Conservation (phyloP, 2,329 filamentous ascomycete species). For the Teratosphaeria gauchensis region DNA sequence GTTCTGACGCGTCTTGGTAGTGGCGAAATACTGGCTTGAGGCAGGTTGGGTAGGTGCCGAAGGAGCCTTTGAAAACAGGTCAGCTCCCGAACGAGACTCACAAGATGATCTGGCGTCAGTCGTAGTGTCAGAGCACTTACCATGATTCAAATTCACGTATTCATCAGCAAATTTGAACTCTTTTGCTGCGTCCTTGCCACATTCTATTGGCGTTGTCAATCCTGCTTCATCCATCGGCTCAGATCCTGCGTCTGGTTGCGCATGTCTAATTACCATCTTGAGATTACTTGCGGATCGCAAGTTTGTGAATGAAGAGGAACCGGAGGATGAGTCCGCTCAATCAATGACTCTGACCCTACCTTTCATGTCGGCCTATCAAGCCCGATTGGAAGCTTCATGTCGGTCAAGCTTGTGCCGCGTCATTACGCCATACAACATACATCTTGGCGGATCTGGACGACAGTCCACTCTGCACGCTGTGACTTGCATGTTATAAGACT, state of each 20-base stretch:
- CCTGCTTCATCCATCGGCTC: background rate
- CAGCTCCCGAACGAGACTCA: background rate
- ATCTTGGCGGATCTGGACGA: background rate
- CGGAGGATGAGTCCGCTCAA: background rate
- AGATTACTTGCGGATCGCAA: background rate
- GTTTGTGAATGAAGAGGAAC: background rate
- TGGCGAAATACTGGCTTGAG: conserved; percentile 51
- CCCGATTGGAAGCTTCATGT: background rate
- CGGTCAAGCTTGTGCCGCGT: background rate
- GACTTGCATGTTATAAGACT: background rate
- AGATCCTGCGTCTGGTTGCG: background rate
- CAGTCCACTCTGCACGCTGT: background rate
- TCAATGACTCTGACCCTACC: background rate
- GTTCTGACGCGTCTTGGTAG: conserved; percentile 60
- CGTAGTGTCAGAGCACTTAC: conserved; percentile 32
- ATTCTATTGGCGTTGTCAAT: conserved; percentile 14
- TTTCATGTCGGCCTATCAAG: background rate
- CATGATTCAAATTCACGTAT: conserved; percentile 72
- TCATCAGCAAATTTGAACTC: conserved; percentile 60
- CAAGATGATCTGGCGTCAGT: background rate
- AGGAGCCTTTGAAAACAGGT: conserved; percentile 4
- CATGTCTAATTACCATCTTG: background rate
- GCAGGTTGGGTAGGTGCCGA: conserved; percentile 49
- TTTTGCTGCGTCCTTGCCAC: conserved; percentile 39
- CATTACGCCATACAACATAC: background rate